Conservation (phyloP, 306 rosid species). For the Cucurbita pepo region DNA sequence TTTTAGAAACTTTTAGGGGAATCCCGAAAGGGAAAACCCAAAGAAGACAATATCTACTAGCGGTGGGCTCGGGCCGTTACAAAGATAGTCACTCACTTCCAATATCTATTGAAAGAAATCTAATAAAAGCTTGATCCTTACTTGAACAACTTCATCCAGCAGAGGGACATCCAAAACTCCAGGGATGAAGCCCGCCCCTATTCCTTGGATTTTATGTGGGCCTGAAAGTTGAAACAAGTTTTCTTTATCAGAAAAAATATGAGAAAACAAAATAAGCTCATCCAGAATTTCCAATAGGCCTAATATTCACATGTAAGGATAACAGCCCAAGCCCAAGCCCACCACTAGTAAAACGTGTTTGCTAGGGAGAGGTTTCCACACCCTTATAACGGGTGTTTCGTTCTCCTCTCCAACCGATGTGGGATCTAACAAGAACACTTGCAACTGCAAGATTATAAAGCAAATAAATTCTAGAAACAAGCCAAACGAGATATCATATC, state of each 20-base stretch:
- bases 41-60: too few relatives aligned
- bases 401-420: too few relatives aligned
- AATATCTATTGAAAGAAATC: not conserved
- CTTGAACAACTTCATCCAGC: constrained; percentile 77
- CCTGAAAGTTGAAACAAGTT: constrained; percentile 22
- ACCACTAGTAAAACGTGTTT: too few relatives aligned
- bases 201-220: constrained; percentile 96
- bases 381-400: too few relatives aligned
- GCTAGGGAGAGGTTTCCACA: too few relatives aligned
- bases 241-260: not conserved
- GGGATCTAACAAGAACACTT: not conserved
- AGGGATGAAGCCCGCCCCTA: constrained; percentile 97
- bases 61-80: too few relatives aligned
- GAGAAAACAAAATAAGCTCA: not conserved
- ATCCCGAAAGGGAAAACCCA: too few relatives aligned
- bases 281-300: not conserved
- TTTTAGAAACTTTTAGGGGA: too few relatives aligned
- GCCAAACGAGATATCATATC: not conserved
- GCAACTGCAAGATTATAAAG: not conserved
- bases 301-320: not conserved
- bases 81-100: not conserved
- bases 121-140: constrained; percentile 16
- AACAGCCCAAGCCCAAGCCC: too few relatives aligned
- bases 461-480: not conserved
- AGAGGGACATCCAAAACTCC: constrained; percentile 63